Percentiles rank a stretch among this genome's conserved stretches.
Evolutionary conservation across 371 early-diverging fungal genomes (phyloP).

Genomic region (Rhizopus stolonifer): DNA sequence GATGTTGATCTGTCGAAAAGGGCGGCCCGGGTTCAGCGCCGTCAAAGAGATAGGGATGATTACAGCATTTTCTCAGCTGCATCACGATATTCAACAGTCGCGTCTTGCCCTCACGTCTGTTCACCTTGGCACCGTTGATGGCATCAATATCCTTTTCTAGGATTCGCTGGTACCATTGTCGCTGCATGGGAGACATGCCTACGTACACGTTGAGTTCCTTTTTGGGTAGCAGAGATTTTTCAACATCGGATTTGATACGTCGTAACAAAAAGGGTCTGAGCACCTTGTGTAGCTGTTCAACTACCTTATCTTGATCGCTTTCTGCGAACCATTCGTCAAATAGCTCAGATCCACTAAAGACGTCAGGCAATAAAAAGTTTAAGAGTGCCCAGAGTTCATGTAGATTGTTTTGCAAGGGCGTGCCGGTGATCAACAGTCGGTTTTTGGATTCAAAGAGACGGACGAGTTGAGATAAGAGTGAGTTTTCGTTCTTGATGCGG

Average conservation of each 20-base stretch:
- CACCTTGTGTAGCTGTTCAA: slow-evolving; percentile 95
- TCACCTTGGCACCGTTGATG: slow-evolving; percentile 68
- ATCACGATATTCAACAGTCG: slow-evolving; percentile 93
- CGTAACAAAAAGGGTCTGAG: slow-evolving; percentile 97
- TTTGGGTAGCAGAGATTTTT: slow-evolving; percentile 97
- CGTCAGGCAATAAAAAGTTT: slow-evolving; percentile 95
- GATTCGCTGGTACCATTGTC: slow-evolving; percentile 77
- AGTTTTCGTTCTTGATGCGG: slow-evolving; percentile 95
- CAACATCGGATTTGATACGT: slow-evolving; percentile 99
- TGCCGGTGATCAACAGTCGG: slow-evolving; percentile 98
- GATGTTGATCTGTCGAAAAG: slow-evolving; percentile 49
- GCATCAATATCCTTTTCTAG: too few species aligned
- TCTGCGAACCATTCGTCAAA: slow-evolving; percentile 99
- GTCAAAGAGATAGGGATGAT: slow-evolving; percentile 98
- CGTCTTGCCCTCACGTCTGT: slow-evolving; percentile 49
- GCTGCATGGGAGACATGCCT: slow-evolving; percentile 82
- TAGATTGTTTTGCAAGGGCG: slow-evolving; percentile 99
- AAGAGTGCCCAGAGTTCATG: slow-evolving; percentile 98
- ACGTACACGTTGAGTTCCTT: slow-evolving; percentile 96
- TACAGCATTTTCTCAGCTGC: slow-evolving; percentile 99
- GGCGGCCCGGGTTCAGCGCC: slow-evolving; percentile 88
- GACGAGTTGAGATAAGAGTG: slow-evolving; percentile 81
- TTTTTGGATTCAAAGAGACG: slow-evolving; percentile 85
- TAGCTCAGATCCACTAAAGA: slow-evolving; percentile 92
- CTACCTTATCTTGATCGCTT: slow-evolving; percentile 96